Percentiles rank a stretch among this genome's conserved stretches.
Evolutionary conservation across 176 grass and related monocot species (phyloP).

Genomic region (Leersia perrieri): DNA sequence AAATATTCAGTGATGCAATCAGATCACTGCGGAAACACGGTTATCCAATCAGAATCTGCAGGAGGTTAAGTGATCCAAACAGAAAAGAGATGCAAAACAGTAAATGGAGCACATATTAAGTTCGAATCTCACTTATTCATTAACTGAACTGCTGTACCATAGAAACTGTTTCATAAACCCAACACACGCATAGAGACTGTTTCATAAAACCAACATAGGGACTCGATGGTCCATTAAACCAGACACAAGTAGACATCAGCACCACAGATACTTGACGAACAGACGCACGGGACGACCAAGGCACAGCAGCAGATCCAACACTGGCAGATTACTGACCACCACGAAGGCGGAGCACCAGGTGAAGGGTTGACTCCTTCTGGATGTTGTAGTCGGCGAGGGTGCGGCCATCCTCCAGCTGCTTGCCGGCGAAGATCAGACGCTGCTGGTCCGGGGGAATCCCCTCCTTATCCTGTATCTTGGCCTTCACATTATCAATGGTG

Average conservation of each 20-base stretch:
- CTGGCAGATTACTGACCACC: slow-evolving; percentile 41
- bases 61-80: neutral
- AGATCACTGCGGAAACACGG: too few species aligned
- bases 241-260: neutral
- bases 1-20: too few species aligned
- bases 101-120: neutral
- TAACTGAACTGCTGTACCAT: neutral
- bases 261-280: neutral
- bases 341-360: slow-evolving; percentile 59
- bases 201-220: neutral
- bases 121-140: slow-evolving; percentile 25
- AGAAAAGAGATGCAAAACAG: neutral
- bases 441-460: slow-evolving; percentile 67
- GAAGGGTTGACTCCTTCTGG: slow-evolving; percentile 71
- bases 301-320: slow-evolving; percentile 9
- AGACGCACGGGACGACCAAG: slow-evolving; percentile 3
- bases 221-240: neutral
- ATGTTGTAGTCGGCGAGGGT: slow-evolving; percentile 66
- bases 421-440: slow-evolving; percentile 51
- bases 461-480: slow-evolving; percentile 81
- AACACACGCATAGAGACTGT: too few species aligned
- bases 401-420: slow-evolving; percentile 69
- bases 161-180: neutral
- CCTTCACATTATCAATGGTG: slow-evolving; percentile 62
- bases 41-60: neutral